A percentile compares a stretch with the other conserved stretches of the same genome.
These are phyloP conservation scores for Camellia granthamiana DNA, from an alignment of 148 eudicot species.

Conservation along the genomic window DNA sequence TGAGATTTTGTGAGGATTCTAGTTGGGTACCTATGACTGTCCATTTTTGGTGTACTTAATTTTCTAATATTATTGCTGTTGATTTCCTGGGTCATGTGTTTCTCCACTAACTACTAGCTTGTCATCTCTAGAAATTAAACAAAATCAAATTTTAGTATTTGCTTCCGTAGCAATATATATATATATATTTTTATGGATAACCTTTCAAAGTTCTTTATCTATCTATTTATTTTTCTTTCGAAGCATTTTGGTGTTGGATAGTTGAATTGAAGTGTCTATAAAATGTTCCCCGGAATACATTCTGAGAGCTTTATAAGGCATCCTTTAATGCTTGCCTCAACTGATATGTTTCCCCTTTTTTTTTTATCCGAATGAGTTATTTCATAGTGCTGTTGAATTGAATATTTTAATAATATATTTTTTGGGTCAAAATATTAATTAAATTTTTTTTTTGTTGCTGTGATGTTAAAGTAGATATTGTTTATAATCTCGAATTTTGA, in stretches of 20 bases:
- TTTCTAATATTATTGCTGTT: neutral
- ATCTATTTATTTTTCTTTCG: neutral
- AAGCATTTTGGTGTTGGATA: neutral
- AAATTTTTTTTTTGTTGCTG: no score
- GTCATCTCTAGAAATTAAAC: no score
- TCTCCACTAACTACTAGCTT: neutral
- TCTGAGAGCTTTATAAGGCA: neutral
- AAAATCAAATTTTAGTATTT: no score
- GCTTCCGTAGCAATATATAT: no score
- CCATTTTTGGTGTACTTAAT: neutral
- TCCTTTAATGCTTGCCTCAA: neutral
- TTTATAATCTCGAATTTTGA: neutral
- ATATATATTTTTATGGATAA: neutral
- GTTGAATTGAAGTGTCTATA: neutral
- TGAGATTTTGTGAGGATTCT: neutral
- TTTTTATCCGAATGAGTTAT: neutral
- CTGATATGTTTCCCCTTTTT: neutral
- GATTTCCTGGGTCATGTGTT: neutral
- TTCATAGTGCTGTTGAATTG: no score
- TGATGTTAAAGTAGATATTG: neutral
- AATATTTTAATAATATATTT: neutral
- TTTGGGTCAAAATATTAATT: no score
- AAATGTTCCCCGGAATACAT: neutral
- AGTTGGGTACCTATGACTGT: neutral
- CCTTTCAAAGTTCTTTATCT: neutral